Evolutionary conservation across 345 rosid species (phyloP).

Genomic region (Hypericum perforatum): DNA sequence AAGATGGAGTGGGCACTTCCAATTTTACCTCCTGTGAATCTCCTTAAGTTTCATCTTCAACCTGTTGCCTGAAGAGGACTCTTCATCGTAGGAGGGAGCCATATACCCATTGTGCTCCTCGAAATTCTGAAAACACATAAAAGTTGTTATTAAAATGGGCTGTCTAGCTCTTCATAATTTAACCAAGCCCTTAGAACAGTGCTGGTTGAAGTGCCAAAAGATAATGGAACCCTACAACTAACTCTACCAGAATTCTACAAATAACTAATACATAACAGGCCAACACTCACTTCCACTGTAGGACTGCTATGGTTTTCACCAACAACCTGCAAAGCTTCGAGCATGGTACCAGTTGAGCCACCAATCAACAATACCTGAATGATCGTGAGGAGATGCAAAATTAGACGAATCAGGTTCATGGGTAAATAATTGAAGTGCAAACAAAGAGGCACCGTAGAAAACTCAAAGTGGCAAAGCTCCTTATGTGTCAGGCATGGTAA

Average conservation of each 20-base stretch:
- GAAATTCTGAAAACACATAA: conserved; percentile 30
- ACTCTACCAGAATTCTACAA: not conserved
- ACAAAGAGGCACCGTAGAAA: no score
- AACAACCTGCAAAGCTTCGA: conserved; percentile 83
- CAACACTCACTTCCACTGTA: conserved; percentile 58
- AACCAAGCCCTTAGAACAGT: no score
- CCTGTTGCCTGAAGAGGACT: conserved; percentile 59
- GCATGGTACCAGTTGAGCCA: conserved; percentile 98
- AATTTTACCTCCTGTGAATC: conserved; percentile 57
- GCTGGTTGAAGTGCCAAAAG: no score
- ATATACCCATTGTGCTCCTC: conserved; percentile 53
- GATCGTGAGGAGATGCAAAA: not conserved
- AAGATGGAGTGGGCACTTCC: not conserved
- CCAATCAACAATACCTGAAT: conserved; percentile 79
- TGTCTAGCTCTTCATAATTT: no score
- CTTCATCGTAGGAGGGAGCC: conserved; percentile 51
- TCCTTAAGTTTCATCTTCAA: conserved; percentile 76
- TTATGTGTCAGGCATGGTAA: no score
- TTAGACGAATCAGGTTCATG: not conserved
- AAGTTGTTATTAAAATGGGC: not conserved
- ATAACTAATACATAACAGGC: not conserved
- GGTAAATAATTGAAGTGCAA: not conserved
- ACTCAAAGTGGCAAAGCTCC: no score
- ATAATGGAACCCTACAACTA: no score
- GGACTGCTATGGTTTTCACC: conserved; percentile 65